Base-by-base conservation (phyloP, 345 rosid genomes). In the Erodium maritimum region DNA sequence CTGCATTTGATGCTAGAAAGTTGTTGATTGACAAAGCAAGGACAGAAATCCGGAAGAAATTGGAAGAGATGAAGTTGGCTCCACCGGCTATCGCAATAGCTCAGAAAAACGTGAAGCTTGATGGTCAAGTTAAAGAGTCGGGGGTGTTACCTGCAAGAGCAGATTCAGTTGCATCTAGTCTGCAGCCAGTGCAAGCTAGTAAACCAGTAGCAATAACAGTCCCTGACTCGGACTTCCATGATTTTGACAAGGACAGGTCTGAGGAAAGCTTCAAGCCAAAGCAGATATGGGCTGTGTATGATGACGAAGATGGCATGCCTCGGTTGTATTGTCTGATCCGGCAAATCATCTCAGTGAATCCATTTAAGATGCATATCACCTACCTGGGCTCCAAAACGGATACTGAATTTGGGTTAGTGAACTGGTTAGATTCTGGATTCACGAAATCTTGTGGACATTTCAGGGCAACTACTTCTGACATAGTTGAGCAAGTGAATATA, bases 271-370 rank as follows among this genome's bases (percentile, higher is more conserved):
- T 93, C 74, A 69, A 80, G 73, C 90, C 95, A 18, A 89, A 85
- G 77, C 95, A 93, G 57, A 83, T 93, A 76, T 93, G 96, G 96
- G 99, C 99, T 25, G 67, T 93, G 23, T 93, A 89, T 57, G 99
- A 93, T 50, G 99, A 93, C 71, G 95, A 93, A 57, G 96, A 93
- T 25, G 96, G 96, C 42, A 93, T 93, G 99, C 96, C 99, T 58
- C 94, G 99, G 46, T 71, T 93, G 57, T 93, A 93, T 58, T 87
- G 99, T 63, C 73, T 93, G 61, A 75, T 89, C 58, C 83, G 86
- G 57, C 79, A 93, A 76, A 83, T 93, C 65, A 71, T 87, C 79
- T 93, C 96, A 1, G 62, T 78, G 45, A 74, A 82, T 18, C 99
- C 96, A 60, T 93, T 93, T 69, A 83, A 89, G 79, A 80, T 93